phyloP scores from a whole-genome alignment of 257 asterid species.

The Solanum chilense region DNA sequence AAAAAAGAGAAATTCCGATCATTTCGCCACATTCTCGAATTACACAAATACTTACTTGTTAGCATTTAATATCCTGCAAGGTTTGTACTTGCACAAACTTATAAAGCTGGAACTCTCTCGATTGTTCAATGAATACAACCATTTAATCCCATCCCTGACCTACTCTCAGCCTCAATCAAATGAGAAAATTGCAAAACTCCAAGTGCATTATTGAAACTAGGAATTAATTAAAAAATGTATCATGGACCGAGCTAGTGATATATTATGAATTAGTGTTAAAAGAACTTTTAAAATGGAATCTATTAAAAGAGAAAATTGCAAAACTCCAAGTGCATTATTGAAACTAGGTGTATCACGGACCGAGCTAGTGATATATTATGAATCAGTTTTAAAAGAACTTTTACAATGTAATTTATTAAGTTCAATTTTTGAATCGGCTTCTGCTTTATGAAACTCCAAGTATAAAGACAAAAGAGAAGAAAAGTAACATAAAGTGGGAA shows the following conservation, averaged over 20 bases:
- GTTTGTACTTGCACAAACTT: background rate
- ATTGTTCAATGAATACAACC: background rate
- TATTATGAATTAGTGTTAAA: background rate
- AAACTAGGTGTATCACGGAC: background rate
- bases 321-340: background rate
- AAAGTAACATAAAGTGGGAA: background rate
- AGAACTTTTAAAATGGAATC: background rate
- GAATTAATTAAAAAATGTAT: background rate
- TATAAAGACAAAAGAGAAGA: background rate
- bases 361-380: background rate
- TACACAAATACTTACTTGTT: background rate
- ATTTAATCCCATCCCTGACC: background rate
- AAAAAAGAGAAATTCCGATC: background rate
- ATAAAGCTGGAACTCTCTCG: background rate
- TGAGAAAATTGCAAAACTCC: background rate
- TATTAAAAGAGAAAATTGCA: background rate
- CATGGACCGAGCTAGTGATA: background rate
- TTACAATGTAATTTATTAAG: background rate
- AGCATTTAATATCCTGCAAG: background rate
- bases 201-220: background rate
- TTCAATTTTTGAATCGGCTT: background rate
- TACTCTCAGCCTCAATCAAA: background rate
- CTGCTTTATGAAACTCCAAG: background rate
- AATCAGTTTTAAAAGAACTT: background rate
- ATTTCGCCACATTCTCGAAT: background rate